These are phyloP conservation scores for Diutina siamensis DNA, from an alignment of 1,139 yeast genomes.

Conservation along the genomic window DNA sequence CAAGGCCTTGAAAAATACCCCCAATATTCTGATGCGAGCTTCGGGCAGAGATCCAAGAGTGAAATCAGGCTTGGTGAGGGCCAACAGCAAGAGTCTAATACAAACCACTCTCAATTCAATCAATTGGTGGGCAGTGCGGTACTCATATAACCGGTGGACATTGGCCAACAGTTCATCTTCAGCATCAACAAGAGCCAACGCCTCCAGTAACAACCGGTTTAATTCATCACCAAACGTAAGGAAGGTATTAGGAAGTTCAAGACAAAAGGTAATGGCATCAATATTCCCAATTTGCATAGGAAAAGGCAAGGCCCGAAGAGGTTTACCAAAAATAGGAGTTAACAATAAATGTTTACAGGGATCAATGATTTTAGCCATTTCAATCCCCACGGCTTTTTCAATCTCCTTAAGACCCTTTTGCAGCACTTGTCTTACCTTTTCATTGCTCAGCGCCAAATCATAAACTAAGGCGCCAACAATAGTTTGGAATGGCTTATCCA, in stretches of 20 bases:
- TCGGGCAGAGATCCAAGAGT: conserved; percentile 70
- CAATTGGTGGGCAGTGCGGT: conserved; percentile 79
- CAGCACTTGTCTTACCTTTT: conserved; percentile 72
- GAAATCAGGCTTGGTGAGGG: conserved; percentile 72
- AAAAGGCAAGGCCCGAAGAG: conserved; percentile 90
- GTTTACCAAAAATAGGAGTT: conserved; percentile 94
- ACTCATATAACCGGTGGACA: conserved; percentile 74
- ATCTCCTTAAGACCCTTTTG: conserved; percentile 59
- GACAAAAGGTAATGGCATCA: conserved; percentile 88
- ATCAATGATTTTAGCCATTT: conserved; percentile 63
- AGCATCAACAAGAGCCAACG: conserved; percentile 90
- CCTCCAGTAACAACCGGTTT: conserved; percentile 75
- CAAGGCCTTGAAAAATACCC: conserved; percentile 89
- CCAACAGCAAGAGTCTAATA: conserved; percentile 70
- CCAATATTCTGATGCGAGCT: conserved; percentile 74
- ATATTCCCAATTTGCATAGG: conserved; percentile 98
- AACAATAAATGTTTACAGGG: conserved; percentile 75
- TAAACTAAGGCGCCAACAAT: conserved; percentile 80
- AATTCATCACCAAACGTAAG: conserved; percentile 82
- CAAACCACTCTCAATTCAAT: conserved; percentile 84
- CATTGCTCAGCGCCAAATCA: conserved; percentile 83
- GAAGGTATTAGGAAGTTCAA: conserved; percentile 71
- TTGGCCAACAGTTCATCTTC: conserved; percentile 92
- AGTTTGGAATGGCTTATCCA: conserved; percentile 70
- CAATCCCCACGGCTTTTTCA: conserved; percentile 56